phyloP scores from a whole-genome alignment of 2,329 filamentous ascomycete genomes.

The Fusarium devonianum region DNA sequence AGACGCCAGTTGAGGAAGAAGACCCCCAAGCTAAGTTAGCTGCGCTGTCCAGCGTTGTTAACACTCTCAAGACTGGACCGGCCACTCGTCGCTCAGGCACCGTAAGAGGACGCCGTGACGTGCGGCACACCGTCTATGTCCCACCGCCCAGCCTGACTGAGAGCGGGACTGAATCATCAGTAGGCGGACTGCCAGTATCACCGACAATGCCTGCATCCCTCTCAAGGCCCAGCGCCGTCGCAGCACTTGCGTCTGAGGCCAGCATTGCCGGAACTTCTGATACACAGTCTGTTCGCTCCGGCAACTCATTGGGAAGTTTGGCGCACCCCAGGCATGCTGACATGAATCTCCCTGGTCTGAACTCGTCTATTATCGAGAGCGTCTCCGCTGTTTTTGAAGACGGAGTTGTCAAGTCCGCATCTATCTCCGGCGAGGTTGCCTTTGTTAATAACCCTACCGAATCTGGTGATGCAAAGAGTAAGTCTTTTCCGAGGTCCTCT shows the following conservation, averaged over 20 bases:
- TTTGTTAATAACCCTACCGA: slow-evolving; percentile 75
- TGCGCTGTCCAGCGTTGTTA: slow-evolving; percentile 77
- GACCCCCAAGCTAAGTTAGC: slow-evolving; percentile 77
- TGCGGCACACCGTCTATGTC: slow-evolving; percentile 88
- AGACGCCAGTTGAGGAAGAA: slow-evolving; percentile 79
- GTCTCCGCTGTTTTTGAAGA: slow-evolving; percentile 86
- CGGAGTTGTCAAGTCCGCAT: slow-evolving; percentile 72
- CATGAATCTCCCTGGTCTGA: slow-evolving; percentile 79
- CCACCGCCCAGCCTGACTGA: slow-evolving; percentile 55
- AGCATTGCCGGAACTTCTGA: slow-evolving; percentile 72
- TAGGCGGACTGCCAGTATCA: slow-evolving; percentile 30
- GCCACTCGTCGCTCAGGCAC: slow-evolving; percentile 77
- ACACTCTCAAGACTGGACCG: slow-evolving; percentile 70
- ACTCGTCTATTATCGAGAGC: slow-evolving; percentile 88
- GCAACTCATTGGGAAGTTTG: slow-evolving; percentile 76
- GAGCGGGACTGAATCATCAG: slow-evolving; percentile 40
- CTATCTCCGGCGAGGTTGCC: slow-evolving; percentile 87
- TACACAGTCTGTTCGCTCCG: slow-evolving; percentile 89
- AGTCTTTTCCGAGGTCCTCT: slow-evolving; percentile 37
- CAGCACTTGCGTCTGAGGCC: slow-evolving; percentile 68
- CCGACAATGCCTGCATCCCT: slow-evolving; percentile 34
- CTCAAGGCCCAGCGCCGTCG: slow-evolving; percentile 52
- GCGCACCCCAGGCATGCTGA: slow-evolving; percentile 82
- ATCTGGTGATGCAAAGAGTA: slow-evolving; percentile 56
- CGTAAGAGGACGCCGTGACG: slow-evolving; percentile 85